Base-by-base conservation (phyloP, 306 rosid genomes). In the Sicyos edulis region DNA sequence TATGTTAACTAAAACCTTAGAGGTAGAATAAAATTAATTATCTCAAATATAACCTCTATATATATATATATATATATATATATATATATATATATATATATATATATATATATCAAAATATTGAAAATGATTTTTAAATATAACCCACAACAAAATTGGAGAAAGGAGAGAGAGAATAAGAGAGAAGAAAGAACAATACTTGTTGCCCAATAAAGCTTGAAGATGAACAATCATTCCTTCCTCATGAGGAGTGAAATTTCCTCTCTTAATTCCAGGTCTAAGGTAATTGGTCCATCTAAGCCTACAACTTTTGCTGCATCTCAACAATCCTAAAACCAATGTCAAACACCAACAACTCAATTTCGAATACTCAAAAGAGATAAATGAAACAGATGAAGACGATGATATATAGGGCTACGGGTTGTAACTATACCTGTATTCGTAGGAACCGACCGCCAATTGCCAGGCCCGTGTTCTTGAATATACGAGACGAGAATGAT, bases 251-350 rank as follows among this genome's bases (percentile, higher is more conserved):
- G 98, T 92, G 85, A 92, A 92, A 81, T 90, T 92, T 16, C 98
- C 98, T 82, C 98, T 85, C 84, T 92, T 92, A 87, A 92, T 92
- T 83, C 98, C 96, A 8, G 98, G 98, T 78, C 98, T 90, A 10
- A 92, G 96, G 47, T 92, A 92, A 76, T 92, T 92, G 1, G 96
- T 93, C 98, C 98, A 93, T 79, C 98, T 84, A 9, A 92, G 98
- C 78, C 98, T 88, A 84, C 98, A 92, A 85, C 98, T 92, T 80
- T 92, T 92, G 96, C 98, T 92, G 85, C 98, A 90, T 74, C 98
- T 90, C 86, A 91, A 75, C 80, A 90, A 82, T 76, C 98, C 98
- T 92, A 78, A 14, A 15, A 32, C 19, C 16, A 6, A 54, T n/a
- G 20, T 5, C n/a, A 29, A 29, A 60, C 7, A 50, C 57, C 1